Base-by-base conservation (phyloP, 345 rosid genomes). In the Reutealis trisperma region DNA sequence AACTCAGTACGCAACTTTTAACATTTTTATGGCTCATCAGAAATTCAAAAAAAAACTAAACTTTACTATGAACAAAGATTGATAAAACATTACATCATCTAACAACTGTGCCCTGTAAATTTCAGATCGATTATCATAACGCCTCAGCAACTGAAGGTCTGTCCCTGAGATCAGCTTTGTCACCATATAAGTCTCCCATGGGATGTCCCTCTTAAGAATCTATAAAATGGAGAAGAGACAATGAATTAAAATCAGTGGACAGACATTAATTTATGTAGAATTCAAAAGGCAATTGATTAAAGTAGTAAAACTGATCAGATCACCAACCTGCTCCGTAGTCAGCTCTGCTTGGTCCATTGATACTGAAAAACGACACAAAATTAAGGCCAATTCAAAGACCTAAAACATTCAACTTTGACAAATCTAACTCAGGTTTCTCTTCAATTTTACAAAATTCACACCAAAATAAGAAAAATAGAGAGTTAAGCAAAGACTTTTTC, bases 171-270 rank as follows among this genome's bases (percentile, higher is more conserved):
- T 89, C 76, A 96, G 90, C 88, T 94, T 90, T 42, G 99, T 96
- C 61, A 89, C 84, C 97, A 88, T 88, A 85, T 96, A 96, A n/a
- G 98, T 88, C 88, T 92, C 98, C 99, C 98, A 94, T 73, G 99
- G 99, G 83, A 96, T 96, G 68, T 92, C 99, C 85, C 99, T 88
- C 88, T 82, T 88, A 85, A 96, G 82, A 58, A 94, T 98, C 99
- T 22, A 67, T 45, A 74, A 76, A 76, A 70, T 13, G 55, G 27
- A 47, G 80, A 16, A 19, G 32, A 72, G 9, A 74, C 54, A 12
- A 51, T 11, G 4, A 73, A 83, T 25, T 54, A 63, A 84, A 75
- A 27, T 5, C 5, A 37, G 41, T 5, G 6, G 0, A 37, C 6
- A 37, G 5, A 37, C 41, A 37, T 6, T 4, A 37, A 37, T 37